Base-by-base conservation (phyloP, 371 early-diverging fungal genomes). In the Mortierella sp. region DNA sequence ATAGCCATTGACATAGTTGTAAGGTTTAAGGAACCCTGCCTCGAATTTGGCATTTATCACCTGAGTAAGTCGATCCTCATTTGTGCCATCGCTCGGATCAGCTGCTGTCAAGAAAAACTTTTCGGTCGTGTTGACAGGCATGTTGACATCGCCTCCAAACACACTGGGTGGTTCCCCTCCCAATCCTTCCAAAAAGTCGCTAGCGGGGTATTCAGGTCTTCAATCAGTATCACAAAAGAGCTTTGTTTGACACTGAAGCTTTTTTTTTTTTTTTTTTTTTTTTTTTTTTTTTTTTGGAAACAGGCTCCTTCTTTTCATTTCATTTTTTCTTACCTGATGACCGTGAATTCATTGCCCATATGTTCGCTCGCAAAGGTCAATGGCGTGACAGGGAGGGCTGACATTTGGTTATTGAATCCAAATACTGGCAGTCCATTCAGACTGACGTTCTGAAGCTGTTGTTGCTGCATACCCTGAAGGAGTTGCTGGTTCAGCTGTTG, bases 41-140 rank as follows among this genome's bases (percentile, higher is more conserved):
- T 95, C 93, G 64, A 91, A 94, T 83, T 96, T 96, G 29, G 94
- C 94, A 66, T 89, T 90, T 74, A 96, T 91, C 23, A 95, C 90
- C 72, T 94, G 91, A 28, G 88, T 92, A 61, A 95, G 84, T 60
- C 93, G 90, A 64, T 92, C 94, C 77, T 92, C 92, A 9, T 85
- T 81, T 50, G 90, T 87, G 43, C 91, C 91, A 77, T 93, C 95
- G 5, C 84, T 85, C 1, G 94, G 95, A 80, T 96, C 94, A 0
- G 95, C 94, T 3, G 94, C 93, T 7, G 93, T 93, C 47, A 95
- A 84, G 70, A 94, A 87, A 84, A 94, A 96, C 62, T 88, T 88
- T 70, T 94, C 95, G 26, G 93, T 87, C 47, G 86, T 85, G 52
- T 89, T 89, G 50, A 87, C 85, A 57, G 82, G 72, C 19, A 57